Conservation (phyloP, 495 filamentous ascomycete genomes). For the Podospora pseudocomata region DNA sequence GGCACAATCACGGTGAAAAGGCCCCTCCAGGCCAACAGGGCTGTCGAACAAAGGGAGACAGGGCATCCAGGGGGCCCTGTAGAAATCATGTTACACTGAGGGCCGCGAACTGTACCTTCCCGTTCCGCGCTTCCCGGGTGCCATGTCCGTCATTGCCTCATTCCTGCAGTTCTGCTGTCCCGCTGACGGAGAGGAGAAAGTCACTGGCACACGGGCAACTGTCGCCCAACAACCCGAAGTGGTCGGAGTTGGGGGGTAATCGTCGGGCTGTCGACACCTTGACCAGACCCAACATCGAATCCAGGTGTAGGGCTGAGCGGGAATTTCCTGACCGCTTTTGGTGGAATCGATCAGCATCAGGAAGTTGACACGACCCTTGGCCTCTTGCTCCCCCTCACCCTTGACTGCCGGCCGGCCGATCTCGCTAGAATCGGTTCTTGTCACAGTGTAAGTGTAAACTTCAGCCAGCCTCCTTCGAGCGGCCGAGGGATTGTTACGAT, state of each 20-base stretch:
- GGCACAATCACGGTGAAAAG: no score
- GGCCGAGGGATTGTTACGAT: neutral
- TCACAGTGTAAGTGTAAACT: neutral
- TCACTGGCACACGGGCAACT: neutral
- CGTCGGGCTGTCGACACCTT: neutral
- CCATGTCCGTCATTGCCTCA: conserved; percentile 30
- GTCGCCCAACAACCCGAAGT: neutral
- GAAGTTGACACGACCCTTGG: neutral
- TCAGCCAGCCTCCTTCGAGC: neutral
- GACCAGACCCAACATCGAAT: neutral
- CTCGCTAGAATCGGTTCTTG: neutral
- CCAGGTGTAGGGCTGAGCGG: neutral
- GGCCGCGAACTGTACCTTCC: conserved; percentile 24
- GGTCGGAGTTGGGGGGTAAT: no score
- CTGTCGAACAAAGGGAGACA: neutral
- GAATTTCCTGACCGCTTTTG: neutral
- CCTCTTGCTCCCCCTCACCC: neutral
- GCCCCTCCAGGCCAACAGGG: no score
- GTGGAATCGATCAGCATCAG: neutral
- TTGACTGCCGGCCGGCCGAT: neutral
- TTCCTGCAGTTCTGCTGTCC: conserved; percentile 12
- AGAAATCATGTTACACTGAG: conserved; percentile 28
- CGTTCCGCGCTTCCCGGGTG: conserved; percentile 27
- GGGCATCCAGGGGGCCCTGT: conserved; percentile 15
- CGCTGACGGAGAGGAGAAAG: neutral